Conservation (phyloP, 495 filamentous ascomycete species). For the Parachaetomium inaequale region DNA sequence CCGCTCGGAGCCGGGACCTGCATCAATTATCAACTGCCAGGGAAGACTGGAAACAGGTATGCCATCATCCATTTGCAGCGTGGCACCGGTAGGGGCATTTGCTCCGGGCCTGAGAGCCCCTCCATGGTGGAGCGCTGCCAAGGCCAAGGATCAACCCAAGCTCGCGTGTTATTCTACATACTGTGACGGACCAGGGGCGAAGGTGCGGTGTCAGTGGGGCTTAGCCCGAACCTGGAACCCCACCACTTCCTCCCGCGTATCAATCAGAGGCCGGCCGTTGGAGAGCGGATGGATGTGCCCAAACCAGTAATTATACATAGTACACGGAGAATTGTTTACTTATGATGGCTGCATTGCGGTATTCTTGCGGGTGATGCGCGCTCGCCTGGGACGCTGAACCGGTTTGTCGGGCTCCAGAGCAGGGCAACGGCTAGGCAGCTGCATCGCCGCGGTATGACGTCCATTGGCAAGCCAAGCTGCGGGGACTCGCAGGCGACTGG, state of each 20-base stretch:
- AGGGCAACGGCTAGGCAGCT: not conserved
- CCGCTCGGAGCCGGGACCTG: not conserved
- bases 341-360: not conserved
- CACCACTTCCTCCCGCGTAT: not conserved
- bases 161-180: slow-evolving; percentile 1
- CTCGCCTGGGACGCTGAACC: not conserved
- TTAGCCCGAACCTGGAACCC: not conserved
- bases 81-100: slow-evolving; percentile 5
- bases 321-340: not conserved
- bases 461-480: not conserved
- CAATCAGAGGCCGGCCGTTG: not conserved
- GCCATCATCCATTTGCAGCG: not conserved
- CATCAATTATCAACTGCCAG: no score
- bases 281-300: not conserved
- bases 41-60: not conserved
- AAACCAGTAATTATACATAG: not conserved
- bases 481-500: not conserved
- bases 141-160: slow-evolving; percentile 11
- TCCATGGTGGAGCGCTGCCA: not conserved
- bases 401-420: not conserved
- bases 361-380: not conserved
- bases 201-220: not conserved
- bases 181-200: slow-evolving; percentile 5
- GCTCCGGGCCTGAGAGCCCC: slow-evolving; percentile 2
- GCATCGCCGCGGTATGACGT: not conserved